phyloP scores from a whole-genome alignment of 345 rosid species.

The Luvunga scandens region DNA sequence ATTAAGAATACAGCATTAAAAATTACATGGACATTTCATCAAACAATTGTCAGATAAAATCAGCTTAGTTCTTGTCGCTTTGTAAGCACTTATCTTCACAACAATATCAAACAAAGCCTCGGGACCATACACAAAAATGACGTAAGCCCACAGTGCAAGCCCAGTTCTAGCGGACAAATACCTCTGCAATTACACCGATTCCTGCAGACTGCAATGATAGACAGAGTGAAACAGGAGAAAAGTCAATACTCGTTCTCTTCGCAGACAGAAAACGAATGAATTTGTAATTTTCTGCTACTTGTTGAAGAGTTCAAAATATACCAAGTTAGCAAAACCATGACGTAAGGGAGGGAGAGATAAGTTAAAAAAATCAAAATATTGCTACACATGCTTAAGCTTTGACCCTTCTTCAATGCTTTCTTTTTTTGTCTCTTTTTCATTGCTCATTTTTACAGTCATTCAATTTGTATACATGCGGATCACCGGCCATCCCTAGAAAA shows the following conservation, averaged over 20 bases:
- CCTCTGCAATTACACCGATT: not conserved
- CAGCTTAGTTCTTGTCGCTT: no score
- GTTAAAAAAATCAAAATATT: conserved; percentile 36
- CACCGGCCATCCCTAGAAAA: conserved; percentile 15
- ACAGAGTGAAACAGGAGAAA: not conserved
- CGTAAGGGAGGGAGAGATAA: not conserved
- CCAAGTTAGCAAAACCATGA: not conserved
- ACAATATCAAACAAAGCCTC: no score
- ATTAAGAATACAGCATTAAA: no score
- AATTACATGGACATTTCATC: no score
- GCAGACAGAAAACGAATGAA: not conserved
- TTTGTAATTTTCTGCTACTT: not conserved
- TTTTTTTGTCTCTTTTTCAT: not conserved
- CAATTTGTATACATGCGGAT: conserved; percentile 23
- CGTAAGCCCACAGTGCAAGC: not conserved
- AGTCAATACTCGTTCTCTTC: not conserved
- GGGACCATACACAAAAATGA: no score
- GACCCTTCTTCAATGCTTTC: not conserved
- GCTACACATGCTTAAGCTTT: conserved; percentile 24
- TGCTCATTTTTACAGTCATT: conserved; percentile 24
- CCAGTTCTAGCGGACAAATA: not conserved
- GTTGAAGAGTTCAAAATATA: not conserved
- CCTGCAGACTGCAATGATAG: not conserved
- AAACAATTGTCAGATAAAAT: no score
- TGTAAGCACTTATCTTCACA: no score